Percentiles rank a stretch among this genome's conserved stretches.
Conservation (phyloP, 192 early-diverging fungal species). For the Fimicolochytrium jonesii region DNA sequence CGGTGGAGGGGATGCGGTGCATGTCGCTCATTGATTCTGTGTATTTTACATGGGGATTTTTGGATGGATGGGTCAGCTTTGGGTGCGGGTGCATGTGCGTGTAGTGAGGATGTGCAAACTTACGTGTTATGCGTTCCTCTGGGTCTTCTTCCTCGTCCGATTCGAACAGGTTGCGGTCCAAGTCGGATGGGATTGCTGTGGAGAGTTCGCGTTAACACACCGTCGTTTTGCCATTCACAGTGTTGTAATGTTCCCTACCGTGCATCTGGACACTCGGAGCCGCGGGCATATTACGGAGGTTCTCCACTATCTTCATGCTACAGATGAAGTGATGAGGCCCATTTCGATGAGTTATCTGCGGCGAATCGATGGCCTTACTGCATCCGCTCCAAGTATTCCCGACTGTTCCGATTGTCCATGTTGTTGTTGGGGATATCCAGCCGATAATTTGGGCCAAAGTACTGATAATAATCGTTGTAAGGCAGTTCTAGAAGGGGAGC, state of each 20-base stretch:
- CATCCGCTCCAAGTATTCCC: constrained; percentile 74
- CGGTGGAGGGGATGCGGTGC: constrained; percentile 64
- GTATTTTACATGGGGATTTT: neutral
- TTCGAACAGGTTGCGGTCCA: constrained; percentile 68
- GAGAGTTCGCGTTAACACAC: neutral
- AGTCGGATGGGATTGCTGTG: constrained; percentile 40
- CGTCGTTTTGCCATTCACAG: neutral
- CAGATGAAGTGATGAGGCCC: neutral
- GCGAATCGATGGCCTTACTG: constrained; percentile 42
- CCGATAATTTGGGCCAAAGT: constrained; percentile 57
- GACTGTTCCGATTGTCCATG: constrained; percentile 86
- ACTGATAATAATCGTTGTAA: constrained; percentile 60
- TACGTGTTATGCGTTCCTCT: constrained; percentile 59
- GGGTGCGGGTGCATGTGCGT: neutral
- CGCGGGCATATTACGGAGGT: constrained; percentile 76
- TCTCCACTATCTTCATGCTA: constrained; percentile 66
- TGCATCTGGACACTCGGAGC: constrained; percentile 98
- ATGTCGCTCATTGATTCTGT: constrained; percentile 59
- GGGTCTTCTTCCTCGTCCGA: constrained; percentile 52
- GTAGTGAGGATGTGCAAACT: constrained; percentile 12
- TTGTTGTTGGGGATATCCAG: constrained; percentile 69
- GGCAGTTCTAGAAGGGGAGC: constrained; percentile 47
- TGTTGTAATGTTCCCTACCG: constrained; percentile 26
- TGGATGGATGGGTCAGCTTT: neutral
- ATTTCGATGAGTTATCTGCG: neutral